A percentile compares a stretch with the other conserved stretches of the same genome.
phyloP scores from a whole-genome alignment of 1,284 basidiomycete species.

The Neolentinus lepideus region DNA sequence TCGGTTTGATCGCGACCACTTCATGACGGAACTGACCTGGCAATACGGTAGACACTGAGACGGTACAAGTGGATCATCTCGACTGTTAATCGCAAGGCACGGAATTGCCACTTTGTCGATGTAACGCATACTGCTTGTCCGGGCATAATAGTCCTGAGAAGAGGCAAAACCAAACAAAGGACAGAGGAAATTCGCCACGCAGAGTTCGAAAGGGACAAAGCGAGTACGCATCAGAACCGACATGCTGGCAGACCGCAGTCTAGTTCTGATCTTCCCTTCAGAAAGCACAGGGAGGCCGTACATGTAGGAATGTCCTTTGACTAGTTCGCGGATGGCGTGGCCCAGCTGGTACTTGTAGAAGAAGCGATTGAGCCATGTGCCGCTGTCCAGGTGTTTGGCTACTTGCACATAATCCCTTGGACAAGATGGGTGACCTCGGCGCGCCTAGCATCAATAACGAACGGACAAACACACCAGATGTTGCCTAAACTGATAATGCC shows the following conservation, averaged over 20 bases:
- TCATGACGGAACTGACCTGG: slow-evolving; percentile 3
- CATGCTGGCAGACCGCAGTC: too few species aligned
- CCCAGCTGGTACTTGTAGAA: slow-evolving; percentile 19
- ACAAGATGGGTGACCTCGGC: too few species aligned
- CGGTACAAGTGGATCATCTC: slow-evolving; percentile 19
- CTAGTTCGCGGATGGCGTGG: slow-evolving; percentile 14
- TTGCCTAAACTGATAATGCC: slow-evolving; percentile 17
- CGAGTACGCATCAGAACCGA: background rate
- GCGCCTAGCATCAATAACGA: too few species aligned
- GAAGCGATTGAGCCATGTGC: slow-evolving; percentile 12
- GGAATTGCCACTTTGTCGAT: slow-evolving; percentile 14
- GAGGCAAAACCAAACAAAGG: slow-evolving; percentile 16
- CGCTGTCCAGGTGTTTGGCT: slow-evolving; percentile 10
- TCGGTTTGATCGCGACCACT: background rate
- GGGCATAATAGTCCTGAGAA: slow-evolving; percentile 17
- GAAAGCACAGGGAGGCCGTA: slow-evolving; percentile 11
- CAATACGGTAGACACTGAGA: slow-evolving; percentile 8
- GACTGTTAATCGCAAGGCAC: slow-evolving; percentile 18
- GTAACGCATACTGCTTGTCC: slow-evolving; percentile 14
- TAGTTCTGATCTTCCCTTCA: slow-evolving; percentile 8
- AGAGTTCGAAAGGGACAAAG: slow-evolving; percentile 13
- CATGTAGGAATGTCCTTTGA: slow-evolving; percentile 12
- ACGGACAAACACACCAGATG: slow-evolving; percentile 10
- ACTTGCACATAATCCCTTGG: slow-evolving; percentile 14
- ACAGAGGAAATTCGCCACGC: slow-evolving; percentile 13